Conservation (phyloP, 1,284 basidiomycete species). For the Rhodotorula sp. region DNA sequence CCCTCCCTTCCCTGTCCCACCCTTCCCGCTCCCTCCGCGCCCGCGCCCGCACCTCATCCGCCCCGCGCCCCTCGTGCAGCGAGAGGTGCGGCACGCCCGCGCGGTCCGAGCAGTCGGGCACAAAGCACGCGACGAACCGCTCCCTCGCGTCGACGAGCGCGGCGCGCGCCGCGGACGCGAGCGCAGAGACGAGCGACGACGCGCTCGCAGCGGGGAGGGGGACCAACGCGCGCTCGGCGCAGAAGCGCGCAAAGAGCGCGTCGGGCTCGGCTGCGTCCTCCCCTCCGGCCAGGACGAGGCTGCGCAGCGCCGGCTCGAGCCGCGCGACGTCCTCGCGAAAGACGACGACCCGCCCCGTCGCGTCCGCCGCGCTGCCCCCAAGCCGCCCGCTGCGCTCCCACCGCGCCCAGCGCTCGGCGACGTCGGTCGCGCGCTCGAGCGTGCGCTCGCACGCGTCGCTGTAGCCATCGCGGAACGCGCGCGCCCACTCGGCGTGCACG, state of each 20-base stretch:
- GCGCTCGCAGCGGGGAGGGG: background rate
- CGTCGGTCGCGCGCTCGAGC: constrained; percentile 13
- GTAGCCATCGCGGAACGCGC: constrained; percentile 23
- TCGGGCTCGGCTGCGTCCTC: constrained; percentile 20
- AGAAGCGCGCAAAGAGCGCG: constrained; percentile 24
- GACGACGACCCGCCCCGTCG: constrained; percentile 21
- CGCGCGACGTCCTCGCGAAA: constrained; percentile 1
- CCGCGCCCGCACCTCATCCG: constrained; percentile 9
- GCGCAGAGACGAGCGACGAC: background rate
- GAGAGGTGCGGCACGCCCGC: constrained; percentile 31
- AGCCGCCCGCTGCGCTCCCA: constrained; percentile 14
- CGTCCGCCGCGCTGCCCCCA: constrained; percentile 22
- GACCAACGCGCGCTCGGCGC: constrained; percentile 6
- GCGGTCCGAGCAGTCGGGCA: constrained; percentile 25
- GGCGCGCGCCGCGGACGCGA: background rate
- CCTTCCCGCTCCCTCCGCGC: constrained; percentile 10
- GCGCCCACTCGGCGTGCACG: constrained; percentile 12
- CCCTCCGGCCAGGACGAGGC: background rate
- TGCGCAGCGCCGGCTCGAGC: background rate
- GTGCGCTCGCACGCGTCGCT: constrained; percentile 12
- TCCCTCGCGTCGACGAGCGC: background rate
- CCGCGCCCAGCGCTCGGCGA: constrained; percentile 23
- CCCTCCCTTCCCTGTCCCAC: constrained; percentile 24
- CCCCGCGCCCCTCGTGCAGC: background rate
- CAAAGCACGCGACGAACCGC: constrained; percentile 25